Conservation (phyloP, 805 yeast genomes). For the Candida adriatica region DNA sequence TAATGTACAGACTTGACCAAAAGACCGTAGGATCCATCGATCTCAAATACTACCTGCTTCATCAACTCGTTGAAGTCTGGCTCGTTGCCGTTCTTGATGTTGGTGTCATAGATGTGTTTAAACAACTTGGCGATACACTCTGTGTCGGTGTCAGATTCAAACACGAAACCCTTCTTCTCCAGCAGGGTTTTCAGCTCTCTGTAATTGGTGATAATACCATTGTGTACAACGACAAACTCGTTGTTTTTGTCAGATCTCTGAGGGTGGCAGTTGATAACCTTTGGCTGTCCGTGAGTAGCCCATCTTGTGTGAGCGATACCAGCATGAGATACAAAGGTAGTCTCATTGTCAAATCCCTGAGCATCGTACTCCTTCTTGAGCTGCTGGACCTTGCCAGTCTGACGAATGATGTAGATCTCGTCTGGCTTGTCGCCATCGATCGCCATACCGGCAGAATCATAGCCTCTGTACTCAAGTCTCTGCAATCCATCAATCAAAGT, state of each 20-base stretch:
- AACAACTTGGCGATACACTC: conserved; percentile 96
- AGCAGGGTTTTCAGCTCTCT: conserved; percentile 84
- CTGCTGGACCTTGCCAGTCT: conserved; percentile 86
- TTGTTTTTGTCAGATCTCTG: conserved; percentile 79
- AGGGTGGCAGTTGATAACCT: conserved; percentile 85
- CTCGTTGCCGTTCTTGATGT: conserved; percentile 62
- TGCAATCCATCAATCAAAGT: conserved; percentile 81
- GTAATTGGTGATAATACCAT: conserved; percentile 96
- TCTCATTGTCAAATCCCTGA: conserved; percentile 47
- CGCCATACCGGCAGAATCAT: conserved; percentile 96
- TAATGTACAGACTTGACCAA: conserved; percentile 86
- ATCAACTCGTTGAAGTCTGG: conserved; percentile 88
- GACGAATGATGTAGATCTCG: conserved; percentile 68
- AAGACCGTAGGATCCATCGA: conserved; percentile 97
- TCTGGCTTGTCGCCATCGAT: conserved; percentile 80
- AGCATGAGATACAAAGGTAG: conserved; percentile 73
- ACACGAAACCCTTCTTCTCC: conserved; percentile 67
- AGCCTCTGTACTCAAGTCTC: conserved; percentile 95
- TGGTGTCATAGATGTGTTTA: conserved; percentile 82
- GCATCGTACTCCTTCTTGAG: conserved; percentile 59
- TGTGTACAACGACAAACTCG: conserved; percentile 91
- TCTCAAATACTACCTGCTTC: conserved; percentile 84
- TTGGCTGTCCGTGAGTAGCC: conserved; percentile 99
- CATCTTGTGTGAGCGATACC: conserved; percentile 99
- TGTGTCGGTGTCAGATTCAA: conserved; percentile 93